Base-by-base conservation (phyloP, 768 basidiomycete genomes). In the Tephrocybe sp. region DNA sequence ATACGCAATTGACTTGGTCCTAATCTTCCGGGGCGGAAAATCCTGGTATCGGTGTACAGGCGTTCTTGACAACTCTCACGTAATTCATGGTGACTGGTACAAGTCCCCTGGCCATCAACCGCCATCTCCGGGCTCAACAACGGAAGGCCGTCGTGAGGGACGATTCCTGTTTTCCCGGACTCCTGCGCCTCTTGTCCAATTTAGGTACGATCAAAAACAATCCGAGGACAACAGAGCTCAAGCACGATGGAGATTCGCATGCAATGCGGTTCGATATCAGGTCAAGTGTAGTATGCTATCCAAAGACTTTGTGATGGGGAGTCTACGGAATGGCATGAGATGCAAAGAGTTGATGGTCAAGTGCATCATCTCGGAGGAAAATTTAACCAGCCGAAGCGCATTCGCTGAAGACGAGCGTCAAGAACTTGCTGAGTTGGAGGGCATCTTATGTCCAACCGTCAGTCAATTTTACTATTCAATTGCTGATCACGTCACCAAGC, bases 381-480 rank as follows among this genome's bases (percentile, higher is more conserved):
- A 30, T 30, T 5, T 30, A 5, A 5, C 28, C 5, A 5, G 5
- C 6, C 28, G 28, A 5, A 30, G 28, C 11, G 6, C 28, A 5
- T 30, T 30, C 28, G 11, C 28, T 11, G 28, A 30, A 30, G 28
- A 30, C 28, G 50, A 51, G 17, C 20, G 24, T 1, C 1, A n/a
- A 14, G 43, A 44, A 23, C 25, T 51, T 2, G 15, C 0, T 15
- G 18, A 25, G 1, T 34, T 51, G 15, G 1, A 23, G 9, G 20
- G 14, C 17, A 39, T n/a, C 12, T 26, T 45, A 6, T 23, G 43
- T 23, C 50, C 50, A 3, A 38, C 36, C 14, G 18, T 39, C 2
- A 14, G 17, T n/a, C 50, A 45, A 26, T 51, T 51, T 24, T 45
- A 45, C 24, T 39, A 3, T 20, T 37, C 36, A 36, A 51, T 45